Conservation (phyloP, 768 basidiomycete species). For the Suillus cothurnatus region DNA sequence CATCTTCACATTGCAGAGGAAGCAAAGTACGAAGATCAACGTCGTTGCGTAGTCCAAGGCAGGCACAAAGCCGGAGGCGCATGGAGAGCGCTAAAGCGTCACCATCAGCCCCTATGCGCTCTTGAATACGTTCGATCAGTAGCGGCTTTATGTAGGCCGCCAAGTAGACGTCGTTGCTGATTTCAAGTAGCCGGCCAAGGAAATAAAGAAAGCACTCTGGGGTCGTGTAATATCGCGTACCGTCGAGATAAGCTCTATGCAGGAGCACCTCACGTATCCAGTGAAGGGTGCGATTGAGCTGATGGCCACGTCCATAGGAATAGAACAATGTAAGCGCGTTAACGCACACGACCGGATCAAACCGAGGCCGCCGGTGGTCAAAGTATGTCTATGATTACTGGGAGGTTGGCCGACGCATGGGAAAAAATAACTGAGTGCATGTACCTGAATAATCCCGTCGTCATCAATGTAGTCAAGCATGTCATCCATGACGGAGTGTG, state of each 20-base stretch:
- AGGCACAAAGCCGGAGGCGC: constrained; percentile 50
- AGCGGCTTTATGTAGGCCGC: constrained; percentile 41
- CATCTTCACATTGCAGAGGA: constrained; percentile 53
- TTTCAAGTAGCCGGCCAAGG: constrained; percentile 45
- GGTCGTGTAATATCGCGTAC: constrained; percentile 56
- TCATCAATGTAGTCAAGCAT: constrained; percentile 52
- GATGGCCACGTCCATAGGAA: constrained; percentile 46
- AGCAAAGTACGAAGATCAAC: constrained; percentile 49
- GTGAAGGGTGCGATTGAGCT: constrained; percentile 45
- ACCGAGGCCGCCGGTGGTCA: constrained; percentile 49
- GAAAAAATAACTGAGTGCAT: constrained; percentile 1
- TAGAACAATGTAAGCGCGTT: constrained; percentile 54
- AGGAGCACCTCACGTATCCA: constrained; percentile 54
- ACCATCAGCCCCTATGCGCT: constrained; percentile 50
- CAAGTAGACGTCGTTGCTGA: constrained; percentile 33
- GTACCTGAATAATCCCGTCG: constrained; percentile 54
- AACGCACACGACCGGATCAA: constrained; percentile 56
- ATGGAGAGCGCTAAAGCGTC: constrained; percentile 59
- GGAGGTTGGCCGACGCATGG: not conserved
- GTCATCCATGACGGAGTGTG: constrained; percentile 53
- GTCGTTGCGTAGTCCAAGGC: constrained; percentile 43
- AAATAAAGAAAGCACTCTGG: constrained; percentile 58
- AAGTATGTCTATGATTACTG: constrained; percentile 48
- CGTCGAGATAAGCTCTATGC: constrained; percentile 55
- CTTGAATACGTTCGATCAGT: constrained; percentile 47